Conservation (phyloP, 352 stramenopile genomes). For the Halophytophthora polymorphica region DNA sequence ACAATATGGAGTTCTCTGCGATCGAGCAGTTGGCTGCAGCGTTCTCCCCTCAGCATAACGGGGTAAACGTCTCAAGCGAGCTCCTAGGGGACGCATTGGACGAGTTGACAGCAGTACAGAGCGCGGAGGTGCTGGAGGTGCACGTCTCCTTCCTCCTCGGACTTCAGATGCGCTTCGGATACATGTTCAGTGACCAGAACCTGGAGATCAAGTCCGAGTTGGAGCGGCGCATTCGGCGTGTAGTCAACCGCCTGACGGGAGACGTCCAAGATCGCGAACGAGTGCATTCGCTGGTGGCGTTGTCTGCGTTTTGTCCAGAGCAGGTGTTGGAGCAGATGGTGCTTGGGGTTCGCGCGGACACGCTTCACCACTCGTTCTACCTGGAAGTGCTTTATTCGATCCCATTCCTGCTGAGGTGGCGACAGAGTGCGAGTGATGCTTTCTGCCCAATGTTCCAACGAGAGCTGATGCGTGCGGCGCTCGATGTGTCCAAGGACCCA, state of each 20-base stretch:
- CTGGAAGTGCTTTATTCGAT: constrained; percentile 17
- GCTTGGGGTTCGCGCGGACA: constrained; percentile 10
- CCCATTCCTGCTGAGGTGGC: constrained; percentile 36
- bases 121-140: constrained; percentile 15
- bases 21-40: constrained; percentile 13
- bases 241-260: constrained; percentile 38
- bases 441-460: constrained; percentile 7
- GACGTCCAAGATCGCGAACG: constrained; percentile 10
- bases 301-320: constrained; percentile 29
- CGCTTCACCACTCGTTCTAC: constrained; percentile 24
- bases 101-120: constrained; percentile 18
- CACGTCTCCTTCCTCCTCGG: constrained; percentile 32
- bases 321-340: constrained; percentile 27
- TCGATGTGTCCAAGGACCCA: constrained; percentile 16
- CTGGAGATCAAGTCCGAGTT: constrained; percentile 5
- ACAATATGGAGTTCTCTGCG: constrained; percentile 8
- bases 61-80: constrained; percentile 3
- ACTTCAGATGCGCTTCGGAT: constrained; percentile 19
- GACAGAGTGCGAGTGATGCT: not conserved
- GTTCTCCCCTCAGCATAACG: constrained; percentile 1
- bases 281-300: constrained; percentile 11
- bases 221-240: constrained; percentile 15
- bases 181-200: constrained; percentile 10
- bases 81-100: constrained; percentile 18
- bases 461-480: constrained; percentile 23